phyloP scores from a whole-genome alignment of 768 basidiomycete genomes.

The Serpula lacrymans region DNA sequence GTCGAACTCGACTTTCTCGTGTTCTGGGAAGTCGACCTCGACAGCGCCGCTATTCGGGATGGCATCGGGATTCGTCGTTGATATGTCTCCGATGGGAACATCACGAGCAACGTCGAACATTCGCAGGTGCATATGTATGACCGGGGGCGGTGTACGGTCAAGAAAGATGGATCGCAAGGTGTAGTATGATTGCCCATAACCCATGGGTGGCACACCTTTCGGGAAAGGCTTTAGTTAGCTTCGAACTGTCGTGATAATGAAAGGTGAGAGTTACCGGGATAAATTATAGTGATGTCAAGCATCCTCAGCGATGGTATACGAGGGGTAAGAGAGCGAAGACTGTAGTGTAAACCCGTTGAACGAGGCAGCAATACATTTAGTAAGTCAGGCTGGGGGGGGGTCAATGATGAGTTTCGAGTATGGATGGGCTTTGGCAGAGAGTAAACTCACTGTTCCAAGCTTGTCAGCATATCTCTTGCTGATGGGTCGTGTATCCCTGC shows the following conservation, averaged over 20 bases:
- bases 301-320: conserved; percentile 74
- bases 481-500: conserved; percentile 77
- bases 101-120: conserved; percentile 64
- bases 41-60: conserved; percentile 28
- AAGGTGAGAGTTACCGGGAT: conserved; percentile 62
- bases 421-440: conserved; percentile 6
- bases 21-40: conserved; percentile 50
- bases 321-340: conserved; percentile 75
- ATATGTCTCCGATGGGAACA: conserved; percentile 67
- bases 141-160: conserved; percentile 75
- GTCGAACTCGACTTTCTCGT: conserved; percentile 70
- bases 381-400: conserved; percentile 62
- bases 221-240: not conserved
- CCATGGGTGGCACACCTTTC: conserved; percentile 69
- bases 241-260: conserved; percentile 6
- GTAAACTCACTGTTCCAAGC: conserved; percentile 72
- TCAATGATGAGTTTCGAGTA: conserved; percentile 5
- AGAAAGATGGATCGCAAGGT: conserved; percentile 88
- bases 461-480: conserved; percentile 88
- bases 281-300: conserved; percentile 89
- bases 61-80: conserved; percentile 31
- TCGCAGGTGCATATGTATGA: conserved; percentile 84
- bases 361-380: conserved; percentile 82
- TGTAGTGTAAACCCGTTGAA: conserved; percentile 87
- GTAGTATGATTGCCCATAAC: conserved; percentile 87